A percentile compares a stretch with the other conserved stretches of the same genome.
phyloP scores from a whole-genome alignment of 495 filamentous ascomycete species.

The Aspergillus coremiiformis region DNA sequence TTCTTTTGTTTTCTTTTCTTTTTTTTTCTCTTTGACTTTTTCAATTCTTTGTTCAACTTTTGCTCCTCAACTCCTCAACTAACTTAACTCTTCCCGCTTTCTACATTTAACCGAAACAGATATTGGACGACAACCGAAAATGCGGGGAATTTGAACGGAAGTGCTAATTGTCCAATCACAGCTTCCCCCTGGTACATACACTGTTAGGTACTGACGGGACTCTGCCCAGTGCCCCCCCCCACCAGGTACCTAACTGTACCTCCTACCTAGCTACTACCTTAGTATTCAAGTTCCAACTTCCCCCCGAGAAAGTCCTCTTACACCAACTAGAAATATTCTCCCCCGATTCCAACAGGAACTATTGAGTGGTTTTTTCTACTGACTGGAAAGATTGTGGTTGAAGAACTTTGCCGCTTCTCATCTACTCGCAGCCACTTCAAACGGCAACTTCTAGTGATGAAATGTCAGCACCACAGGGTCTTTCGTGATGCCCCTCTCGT shows the following conservation, averaged over 20 bases:
- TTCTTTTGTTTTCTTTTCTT: too few species aligned
- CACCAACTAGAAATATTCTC: too few species aligned
- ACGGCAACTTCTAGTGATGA: background rate
- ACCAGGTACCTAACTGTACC: too few species aligned
- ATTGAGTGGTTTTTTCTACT: background rate
- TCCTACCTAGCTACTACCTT: too few species aligned
- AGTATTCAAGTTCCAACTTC: too few species aligned
- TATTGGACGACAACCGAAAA: background rate
- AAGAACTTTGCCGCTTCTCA: background rate
- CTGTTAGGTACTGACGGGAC: too few species aligned
- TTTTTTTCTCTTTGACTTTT: too few species aligned
- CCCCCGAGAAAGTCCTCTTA: too few species aligned
- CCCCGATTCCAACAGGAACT: background rate
- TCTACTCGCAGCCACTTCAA: background rate
- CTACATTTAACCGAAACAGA: background rate
- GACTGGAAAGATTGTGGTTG: background rate
- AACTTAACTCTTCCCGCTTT: background rate
- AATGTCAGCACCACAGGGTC: background rate
- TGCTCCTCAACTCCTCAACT: too few species aligned
- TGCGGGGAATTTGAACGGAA: background rate
- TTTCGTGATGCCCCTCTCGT: conserved; percentile 8
- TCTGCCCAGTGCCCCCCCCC: too few species aligned
- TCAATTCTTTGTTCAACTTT: too few species aligned
- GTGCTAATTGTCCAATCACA: background rate
- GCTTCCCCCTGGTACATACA: too few species aligned